phyloP scores from a whole-genome alignment of 1,139 yeast species.

The Geotrichum fermentans region DNA sequence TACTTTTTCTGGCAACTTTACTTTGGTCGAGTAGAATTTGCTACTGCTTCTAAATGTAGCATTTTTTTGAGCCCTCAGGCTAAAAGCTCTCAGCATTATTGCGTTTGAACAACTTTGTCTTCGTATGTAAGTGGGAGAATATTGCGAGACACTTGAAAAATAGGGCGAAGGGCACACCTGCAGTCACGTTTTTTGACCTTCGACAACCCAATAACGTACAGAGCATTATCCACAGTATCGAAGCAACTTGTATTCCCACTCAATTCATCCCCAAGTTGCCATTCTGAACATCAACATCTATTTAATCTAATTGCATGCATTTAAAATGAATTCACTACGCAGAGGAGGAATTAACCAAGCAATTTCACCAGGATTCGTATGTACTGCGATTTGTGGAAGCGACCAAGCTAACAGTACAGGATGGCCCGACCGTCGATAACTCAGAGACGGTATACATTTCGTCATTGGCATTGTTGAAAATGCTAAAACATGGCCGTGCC shows the following conservation, averaged over 20 bases:
- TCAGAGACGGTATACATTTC: slow-evolving; percentile 96
- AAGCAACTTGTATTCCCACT: too few relatives aligned
- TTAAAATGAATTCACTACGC: slow-evolving; percentile 70
- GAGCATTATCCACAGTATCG: too few relatives aligned
- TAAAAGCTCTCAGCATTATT: slow-evolving; percentile 7
- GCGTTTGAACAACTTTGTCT: not conserved
- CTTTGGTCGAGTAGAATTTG: slow-evolving; percentile 2
- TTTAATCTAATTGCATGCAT: too few relatives aligned
- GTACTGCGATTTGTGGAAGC: slow-evolving; percentile 4
- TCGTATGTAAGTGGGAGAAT: too few relatives aligned
- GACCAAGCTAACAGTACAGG: slow-evolving; percentile 36
- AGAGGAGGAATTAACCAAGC: slow-evolving; percentile 32
- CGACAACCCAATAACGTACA: too few relatives aligned
- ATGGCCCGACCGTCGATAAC: slow-evolving; percentile 83
- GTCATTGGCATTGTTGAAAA: slow-evolving; percentile 86
- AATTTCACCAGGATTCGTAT: slow-evolving; percentile 26
- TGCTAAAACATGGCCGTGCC: slow-evolving; percentile 97
- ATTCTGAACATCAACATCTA: too few relatives aligned
- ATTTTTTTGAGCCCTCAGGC: not conserved
- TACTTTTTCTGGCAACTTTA: slow-evolving; percentile 17
- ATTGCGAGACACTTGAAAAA: too few relatives aligned
- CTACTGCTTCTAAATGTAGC: not conserved
- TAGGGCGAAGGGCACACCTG: too few relatives aligned
- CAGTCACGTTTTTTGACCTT: too few relatives aligned
- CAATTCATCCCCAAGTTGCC: too few relatives aligned